Base-by-base conservation (phyloP, 352 stramenopile genomes). In the Phytophthora agathidicida region DNA sequence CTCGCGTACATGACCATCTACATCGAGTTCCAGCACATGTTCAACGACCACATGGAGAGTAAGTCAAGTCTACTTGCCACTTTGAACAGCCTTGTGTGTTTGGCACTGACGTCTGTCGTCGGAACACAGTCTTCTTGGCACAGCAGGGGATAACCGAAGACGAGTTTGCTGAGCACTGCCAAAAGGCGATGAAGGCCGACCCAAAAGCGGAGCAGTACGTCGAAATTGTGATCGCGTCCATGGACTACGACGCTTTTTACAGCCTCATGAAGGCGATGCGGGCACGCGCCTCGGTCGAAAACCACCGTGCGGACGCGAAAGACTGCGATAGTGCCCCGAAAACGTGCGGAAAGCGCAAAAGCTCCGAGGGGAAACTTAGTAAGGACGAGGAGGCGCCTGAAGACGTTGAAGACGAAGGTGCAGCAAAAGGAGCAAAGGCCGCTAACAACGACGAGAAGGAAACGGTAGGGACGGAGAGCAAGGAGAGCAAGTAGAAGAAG, bases 1-100 rank as follows among this genome's bases (percentile, higher is more conserved):
- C 76, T 91, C 49, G 74, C 81, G 19, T 91, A 91, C 60, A 89
- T 85, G 73, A 79, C 76, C 10, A 73, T 91, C 51, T 91, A 89
- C 67, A 55, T 75, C 11, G 49, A 76, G 44, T 91, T 91, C 64
- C 82, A 91, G 66, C 53, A 84, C 27, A 74, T 86, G 63, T 91
- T 91, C 54, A 88, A 92, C 59, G 54, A 74, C 43, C 65, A 78
- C 60, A 92, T 92, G 80, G 70, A 80, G 60, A 65, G 76, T 78
- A 30, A 10, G 55, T 46, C 9, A 5, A 46, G 26, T 11, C 28
- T 24, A 10, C 2, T 13, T 39, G 3, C n/a, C n/a, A n/a, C n/a
- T n/a, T n/a, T n/a, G n/a, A n/a, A n/a, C n/a, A n/a, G n/a, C n/a
- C 23, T 17, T 22, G 38, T 49, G 2, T 52, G 3, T 36, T 22